Evolutionary conservation across 202 grass and related monocot genomes (phyloP), one percentile per base, ranked within the genome.

Genomic region (Elaeis oleifera): DNA sequence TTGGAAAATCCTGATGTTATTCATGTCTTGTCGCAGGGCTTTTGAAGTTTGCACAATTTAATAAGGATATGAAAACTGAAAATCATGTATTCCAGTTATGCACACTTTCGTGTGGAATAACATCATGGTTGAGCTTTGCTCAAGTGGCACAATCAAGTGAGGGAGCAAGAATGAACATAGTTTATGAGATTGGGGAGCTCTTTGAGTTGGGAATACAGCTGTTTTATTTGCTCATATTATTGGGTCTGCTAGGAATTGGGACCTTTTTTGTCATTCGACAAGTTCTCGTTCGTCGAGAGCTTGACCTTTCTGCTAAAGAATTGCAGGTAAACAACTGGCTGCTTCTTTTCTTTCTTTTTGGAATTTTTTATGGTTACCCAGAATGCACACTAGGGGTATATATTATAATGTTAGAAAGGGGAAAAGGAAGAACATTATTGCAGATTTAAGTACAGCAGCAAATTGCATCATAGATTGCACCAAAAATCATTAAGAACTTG

Each of bases 231-330:
- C 77, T 99, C n/a, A 81, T 85, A 64, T 67, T 99, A 54, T 75
- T 99, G 26, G 94, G 82, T 2, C 85, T 99, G n/a, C 94, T 99
- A 67, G 88, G 94, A 65, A 80, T 79, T 77, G 94, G 94, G 48
- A 78, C 88, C 25, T 99, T 99, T 59, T 99, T 74, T 51, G 88
- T 99, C 57, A 89, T 99, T 59, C 85, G 85, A 26, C 94, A 99
- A 65, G 94, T 99, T 61, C 94, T 99, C 4, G 85, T 99, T 31
- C 88, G 94, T 54, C 62, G 94, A 18, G 94, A 99, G 68, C 88
- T 99, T 18, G 94, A 99, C 67, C 88, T 99, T 81, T 99, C 94
- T 73, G 94, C 94, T 5, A 99, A 99, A 83, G 88, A 99, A 63
- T 84, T 99, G 77, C 94, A 99, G 76, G 94, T 92, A 84, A 71